Percentiles rank a stretch among this genome's conserved stretches.
These are phyloP conservation scores for Alternaria sp. DNA, from an alignment of 2,329 filamentous ascomycete genomes.

Conservation along the genomic window DNA sequence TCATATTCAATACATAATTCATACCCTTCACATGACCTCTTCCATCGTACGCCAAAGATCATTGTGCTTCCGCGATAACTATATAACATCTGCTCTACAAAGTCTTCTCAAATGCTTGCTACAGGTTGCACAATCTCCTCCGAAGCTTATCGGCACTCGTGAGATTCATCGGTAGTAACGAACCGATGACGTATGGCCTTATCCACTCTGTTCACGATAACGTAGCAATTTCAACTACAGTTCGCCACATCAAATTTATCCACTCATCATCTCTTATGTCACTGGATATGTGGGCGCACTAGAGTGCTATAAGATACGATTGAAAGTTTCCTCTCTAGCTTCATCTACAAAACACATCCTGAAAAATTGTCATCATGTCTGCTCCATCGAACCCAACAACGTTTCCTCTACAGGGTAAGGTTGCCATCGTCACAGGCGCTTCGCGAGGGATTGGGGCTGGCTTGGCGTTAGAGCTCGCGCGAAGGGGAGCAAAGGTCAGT, in stretches of 20 bases:
- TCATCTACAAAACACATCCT: neutral
- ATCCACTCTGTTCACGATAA: neutral
- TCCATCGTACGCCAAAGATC: neutral
- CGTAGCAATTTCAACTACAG: neutral
- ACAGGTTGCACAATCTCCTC: neutral
- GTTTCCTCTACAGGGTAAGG: conserved; percentile 40
- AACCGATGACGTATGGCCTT: conserved; percentile 1
- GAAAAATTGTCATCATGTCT: conserved; percentile 14
- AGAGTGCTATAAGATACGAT: neutral
- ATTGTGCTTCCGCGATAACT: neutral
- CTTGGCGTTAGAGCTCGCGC: conserved; percentile 57
- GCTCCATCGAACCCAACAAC: conserved; percentile 6
- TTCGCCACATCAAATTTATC: neutral
- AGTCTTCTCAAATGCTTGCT: neutral
- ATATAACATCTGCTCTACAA: neutral
- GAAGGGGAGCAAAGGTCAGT: conserved; percentile 52
- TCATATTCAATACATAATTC: conserved; percentile 14
- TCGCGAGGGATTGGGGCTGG: conserved; percentile 59
- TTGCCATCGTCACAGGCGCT: conserved; percentile 58
- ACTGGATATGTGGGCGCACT: neutral
- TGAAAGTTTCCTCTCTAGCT: neutral
- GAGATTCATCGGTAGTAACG: conserved; percentile 4
- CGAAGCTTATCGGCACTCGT: conserved; percentile 12
- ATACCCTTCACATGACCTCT: neutral
- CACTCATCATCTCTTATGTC: neutral